These are phyloP conservation scores for Setaria italica DNA, from an alignment of 202 grass and related monocot species.

Conservation along the genomic window DNA sequence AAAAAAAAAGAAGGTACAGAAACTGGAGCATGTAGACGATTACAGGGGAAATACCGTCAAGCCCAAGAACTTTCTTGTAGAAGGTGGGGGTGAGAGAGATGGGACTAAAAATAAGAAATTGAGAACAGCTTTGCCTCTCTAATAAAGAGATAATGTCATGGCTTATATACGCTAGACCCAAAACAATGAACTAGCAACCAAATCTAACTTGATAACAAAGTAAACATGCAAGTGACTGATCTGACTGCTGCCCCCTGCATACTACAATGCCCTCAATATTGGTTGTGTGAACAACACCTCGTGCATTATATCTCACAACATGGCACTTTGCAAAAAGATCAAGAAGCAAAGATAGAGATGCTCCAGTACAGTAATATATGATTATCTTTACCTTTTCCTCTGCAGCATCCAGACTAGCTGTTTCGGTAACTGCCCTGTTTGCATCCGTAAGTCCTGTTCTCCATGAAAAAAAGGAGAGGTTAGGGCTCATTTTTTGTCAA, in stretches of 20 bases:
- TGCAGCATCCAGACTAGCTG: neutral
- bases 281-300: neutral
- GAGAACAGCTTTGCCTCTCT: slow-evolving; percentile 14
- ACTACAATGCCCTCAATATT: neutral
- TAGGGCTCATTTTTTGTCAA: neutral
- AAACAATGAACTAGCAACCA: neutral
- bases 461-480: neutral
- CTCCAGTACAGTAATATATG: neutral
- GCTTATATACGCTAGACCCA: neutral
- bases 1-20: no score
- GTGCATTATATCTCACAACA: neutral
- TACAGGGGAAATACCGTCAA: neutral
- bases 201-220: neutral
- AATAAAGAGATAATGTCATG: neutral
- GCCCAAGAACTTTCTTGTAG: neutral
- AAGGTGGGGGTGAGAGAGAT: no score
- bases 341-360: neutral
- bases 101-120: neutral
- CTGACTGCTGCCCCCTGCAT: neutral
- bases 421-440: slow-evolving; percentile 16
- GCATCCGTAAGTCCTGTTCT: slow-evolving; percentile 14
- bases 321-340: neutral
- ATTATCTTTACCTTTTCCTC: slow-evolving; percentile 30
- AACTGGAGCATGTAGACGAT: neutral
- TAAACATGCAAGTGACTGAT: neutral